Evolutionary conservation across 108 stramenopile genomes (phyloP).

Genomic region (Pseudonitzschia delicatissima): DNA sequence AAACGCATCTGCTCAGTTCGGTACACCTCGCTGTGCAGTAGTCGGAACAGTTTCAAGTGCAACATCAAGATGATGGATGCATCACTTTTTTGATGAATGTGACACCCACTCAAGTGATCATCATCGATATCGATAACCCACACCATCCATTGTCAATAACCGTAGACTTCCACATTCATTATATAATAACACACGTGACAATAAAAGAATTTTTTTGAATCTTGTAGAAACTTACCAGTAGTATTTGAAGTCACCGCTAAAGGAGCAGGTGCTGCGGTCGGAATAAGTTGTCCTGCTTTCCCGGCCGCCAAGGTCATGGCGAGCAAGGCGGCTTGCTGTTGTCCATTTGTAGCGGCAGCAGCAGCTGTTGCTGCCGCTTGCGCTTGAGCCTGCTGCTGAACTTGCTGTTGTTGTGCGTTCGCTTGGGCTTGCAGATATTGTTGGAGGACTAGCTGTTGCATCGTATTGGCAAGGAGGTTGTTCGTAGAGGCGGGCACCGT

Average conservation of each 20-base stretch:
- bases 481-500: background rate
- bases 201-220: too few species aligned
- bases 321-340: conserved; percentile 9
- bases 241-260: background rate
- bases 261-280: background rate
- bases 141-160: too few species aligned
- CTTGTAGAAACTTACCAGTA: conserved; percentile 5
- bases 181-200: too few species aligned
- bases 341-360: conserved; percentile 6
- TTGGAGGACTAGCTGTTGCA: conserved; percentile 31
- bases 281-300: background rate
- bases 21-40: too few species aligned
- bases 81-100: too few species aligned
- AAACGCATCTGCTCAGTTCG: too few species aligned
- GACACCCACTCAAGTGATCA: too few species aligned
- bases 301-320: conserved; percentile 16
- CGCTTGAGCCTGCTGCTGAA: conserved; percentile 18
- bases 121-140: too few species aligned
- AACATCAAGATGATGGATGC: too few species aligned
- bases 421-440: conserved; percentile 38
- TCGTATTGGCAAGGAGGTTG: conserved; percentile 5
- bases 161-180: too few species aligned
- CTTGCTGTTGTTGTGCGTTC: conserved; percentile 28
- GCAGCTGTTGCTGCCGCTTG: conserved; percentile 9
- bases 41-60: too few species aligned